Evolutionary conservation across 2,329 filamentous ascomycete genomes (phyloP).

Genomic region (Colletotrichum cereale): DNA sequence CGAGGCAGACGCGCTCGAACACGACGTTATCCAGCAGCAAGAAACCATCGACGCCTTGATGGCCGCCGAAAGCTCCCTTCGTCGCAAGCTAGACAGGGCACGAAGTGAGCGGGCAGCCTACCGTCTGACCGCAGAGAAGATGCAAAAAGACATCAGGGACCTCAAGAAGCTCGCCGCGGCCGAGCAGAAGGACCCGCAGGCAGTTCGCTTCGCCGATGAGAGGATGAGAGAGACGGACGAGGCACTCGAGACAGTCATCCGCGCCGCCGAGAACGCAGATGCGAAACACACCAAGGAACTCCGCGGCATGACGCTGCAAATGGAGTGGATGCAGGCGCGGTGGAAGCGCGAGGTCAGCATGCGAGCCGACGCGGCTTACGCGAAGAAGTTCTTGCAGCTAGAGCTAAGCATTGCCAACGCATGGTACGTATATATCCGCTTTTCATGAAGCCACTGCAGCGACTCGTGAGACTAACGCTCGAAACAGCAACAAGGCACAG

Average conservation of each 20-base stretch:
- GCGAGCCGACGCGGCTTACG: slow-evolving; percentile 83
- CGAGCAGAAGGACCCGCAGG: slow-evolving; percentile 46
- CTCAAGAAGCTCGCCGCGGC: slow-evolving; percentile 57
- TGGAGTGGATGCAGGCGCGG: slow-evolving; percentile 88
- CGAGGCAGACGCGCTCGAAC: slow-evolving; percentile 76
- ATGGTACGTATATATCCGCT: slow-evolving; percentile 80
- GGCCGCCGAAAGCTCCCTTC: slow-evolving; percentile 69
- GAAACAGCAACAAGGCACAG: slow-evolving; percentile 89
- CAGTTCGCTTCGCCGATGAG: slow-evolving; percentile 47
- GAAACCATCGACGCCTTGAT: slow-evolving; percentile 70
- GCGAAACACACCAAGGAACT: slow-evolving; percentile 81
- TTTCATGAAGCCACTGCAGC: slow-evolving; percentile 2
- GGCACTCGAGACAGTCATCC: slow-evolving; percentile 70
- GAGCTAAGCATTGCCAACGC: slow-evolving; percentile 87
- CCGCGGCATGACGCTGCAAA: slow-evolving; percentile 86
- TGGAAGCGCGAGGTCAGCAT: slow-evolving; percentile 85
- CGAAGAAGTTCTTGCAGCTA: slow-evolving; percentile 85
- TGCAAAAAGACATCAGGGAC: slow-evolving; percentile 63
- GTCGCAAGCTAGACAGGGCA: slow-evolving; percentile 76
- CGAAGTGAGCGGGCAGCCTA: slow-evolving; percentile 74
- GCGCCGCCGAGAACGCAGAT: slow-evolving; percentile 72
- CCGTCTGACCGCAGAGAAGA: slow-evolving; percentile 65
- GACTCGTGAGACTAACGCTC: slow-evolving; percentile 44
- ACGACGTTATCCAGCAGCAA: slow-evolving; percentile 78
- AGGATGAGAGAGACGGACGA: slow-evolving; percentile 57